Base-by-base conservation (phyloP, 2,329 filamentous ascomycete species). In the Pseudogymnoascus sp. region DNA sequence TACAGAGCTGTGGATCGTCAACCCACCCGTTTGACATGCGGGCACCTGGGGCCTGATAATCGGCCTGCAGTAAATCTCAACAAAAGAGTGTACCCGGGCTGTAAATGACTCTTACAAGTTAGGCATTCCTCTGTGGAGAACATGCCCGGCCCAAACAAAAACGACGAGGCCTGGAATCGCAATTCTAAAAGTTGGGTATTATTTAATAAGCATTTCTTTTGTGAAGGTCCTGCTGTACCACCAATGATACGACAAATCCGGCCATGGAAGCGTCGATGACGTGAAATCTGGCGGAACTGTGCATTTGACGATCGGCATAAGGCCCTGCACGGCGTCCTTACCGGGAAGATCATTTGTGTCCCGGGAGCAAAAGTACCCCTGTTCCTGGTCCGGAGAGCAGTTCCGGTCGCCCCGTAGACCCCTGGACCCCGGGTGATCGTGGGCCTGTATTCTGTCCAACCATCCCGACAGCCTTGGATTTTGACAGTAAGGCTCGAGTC, bases 381-480 rank as follows among this genome's bases (percentile, higher is more conserved):
- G 49, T 21, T 4, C 29, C 16, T 55, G 29, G n/a, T 14, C 29
- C 49, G 5, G 49, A 29, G 29, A 55, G 49, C 29, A 19, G 49
- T 35, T 35, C 49, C 49, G 29, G 2, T 55, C 49, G 29, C 49
- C 49, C 49, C 49, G 49, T 55, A 55, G 12, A 55, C 29, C 49
- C 29, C 29, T 55, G 31, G 49, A 33, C 49, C 29, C 29, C 49
- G 16, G 29, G 33, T 55, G 49, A 55, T 55, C 29, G 49, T 55
- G 21, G 49, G 49, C 49, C 49, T 55, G 29, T 55, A 55, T 55
- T 29, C 49, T 33, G 49, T 55, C 49, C 49, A 33, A 55, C 49
- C 49, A 55, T 55, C 29, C 29, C 49, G 16, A 55, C 49, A 55
- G 49, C 49, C 29, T 55, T 33, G 49, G 21, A 33, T 55, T 55